Evolutionary conservation across 1,284 basidiomycete genomes (phyloP).

Genomic region (Phlebopus sp.): DNA sequence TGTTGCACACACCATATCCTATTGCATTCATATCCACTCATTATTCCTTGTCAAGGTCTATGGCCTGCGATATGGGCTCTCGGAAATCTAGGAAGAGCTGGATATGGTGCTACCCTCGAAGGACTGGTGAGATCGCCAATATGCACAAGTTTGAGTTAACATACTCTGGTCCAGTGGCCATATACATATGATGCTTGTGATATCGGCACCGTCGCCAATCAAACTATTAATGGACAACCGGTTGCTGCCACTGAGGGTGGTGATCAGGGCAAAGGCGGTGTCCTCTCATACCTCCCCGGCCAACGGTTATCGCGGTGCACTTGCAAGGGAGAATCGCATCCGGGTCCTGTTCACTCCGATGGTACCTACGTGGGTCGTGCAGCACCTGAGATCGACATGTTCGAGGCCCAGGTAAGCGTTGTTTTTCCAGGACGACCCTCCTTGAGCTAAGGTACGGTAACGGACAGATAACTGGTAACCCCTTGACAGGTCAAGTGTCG

Average conservation of each 20-base stretch:
- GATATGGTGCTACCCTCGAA: conserved; percentile 41
- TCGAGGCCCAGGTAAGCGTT: conserved; percentile 35
- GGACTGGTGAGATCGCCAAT: conserved; percentile 31
- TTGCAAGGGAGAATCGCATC: conserved; percentile 53
- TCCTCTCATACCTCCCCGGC: conserved; percentile 51
- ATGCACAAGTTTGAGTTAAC: not conserved
- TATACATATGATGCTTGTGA: conserved; percentile 51
- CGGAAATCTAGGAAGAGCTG: conserved; percentile 66
- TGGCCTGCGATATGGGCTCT: conserved; percentile 66
- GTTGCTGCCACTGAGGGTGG: conserved; percentile 39
- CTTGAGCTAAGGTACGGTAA: conserved; percentile 3
- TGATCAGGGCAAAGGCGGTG: conserved; percentile 30
- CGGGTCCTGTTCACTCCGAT: conserved; percentile 54
- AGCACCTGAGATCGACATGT: conserved; percentile 54
- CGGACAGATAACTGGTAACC: conserved; percentile 43
- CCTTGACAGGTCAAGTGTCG: conserved; percentile 51
- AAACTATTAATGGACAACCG: conserved; percentile 40
- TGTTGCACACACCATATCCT: conserved; percentile 23
- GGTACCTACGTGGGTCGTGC: conserved; percentile 55
- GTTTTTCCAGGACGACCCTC: not conserved
- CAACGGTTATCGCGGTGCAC: conserved; percentile 55
- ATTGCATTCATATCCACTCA: not conserved
- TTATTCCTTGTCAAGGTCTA: conserved; percentile 35
- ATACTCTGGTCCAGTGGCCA: conserved; percentile 35
- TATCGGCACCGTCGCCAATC: conserved; percentile 57